Percentiles rank a stretch among this genome's conserved stretches.
Evolutionary conservation across 2,329 filamentous ascomycete species (phyloP).

Genomic region (Aspergillus proliferans): DNA sequence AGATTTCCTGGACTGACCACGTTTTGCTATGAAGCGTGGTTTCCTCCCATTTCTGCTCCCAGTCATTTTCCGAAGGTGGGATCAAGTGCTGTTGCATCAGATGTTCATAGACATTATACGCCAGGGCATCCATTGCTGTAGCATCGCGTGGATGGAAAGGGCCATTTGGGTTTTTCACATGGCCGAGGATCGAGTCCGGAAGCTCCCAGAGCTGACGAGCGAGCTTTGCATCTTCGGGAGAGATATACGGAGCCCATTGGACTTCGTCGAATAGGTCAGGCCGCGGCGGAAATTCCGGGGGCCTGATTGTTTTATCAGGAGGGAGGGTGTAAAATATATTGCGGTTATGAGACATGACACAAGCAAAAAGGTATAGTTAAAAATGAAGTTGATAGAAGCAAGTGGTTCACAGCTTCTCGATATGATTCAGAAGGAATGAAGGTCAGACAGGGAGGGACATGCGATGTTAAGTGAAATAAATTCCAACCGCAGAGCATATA

Average conservation of each 20-base stretch:
- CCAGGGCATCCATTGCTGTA: conserved; percentile 15
- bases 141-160: conserved; percentile 1
- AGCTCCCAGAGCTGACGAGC: conserved; percentile 24
- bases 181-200: conserved; percentile 16
- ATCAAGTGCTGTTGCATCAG: conserved; percentile 16
- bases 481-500: too few species aligned
- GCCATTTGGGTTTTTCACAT: conserved; percentile 5
- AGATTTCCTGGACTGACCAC: conserved; percentile 14
- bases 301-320: background rate
- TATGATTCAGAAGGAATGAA: too few species aligned
- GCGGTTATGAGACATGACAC: background rate
- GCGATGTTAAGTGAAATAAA: too few species aligned
- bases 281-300: conserved; percentile 17
- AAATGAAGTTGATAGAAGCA: too few species aligned
- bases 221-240: conserved; percentile 15
- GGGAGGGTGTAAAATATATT: background rate
- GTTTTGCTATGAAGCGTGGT: conserved; percentile 5
- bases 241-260: conserved; percentile 19
- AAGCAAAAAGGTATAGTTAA: too few species aligned
- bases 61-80: conserved; percentile 12
- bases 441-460: too few species aligned
- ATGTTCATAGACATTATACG: conserved; percentile 27
- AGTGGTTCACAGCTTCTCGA: too few species aligned
- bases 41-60: conserved; percentile 4
- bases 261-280: conserved; percentile 23